Evolutionary conservation across 768 basidiomycete species (phyloP).

Genomic region (Hygrophoropsis aurantiaca): DNA sequence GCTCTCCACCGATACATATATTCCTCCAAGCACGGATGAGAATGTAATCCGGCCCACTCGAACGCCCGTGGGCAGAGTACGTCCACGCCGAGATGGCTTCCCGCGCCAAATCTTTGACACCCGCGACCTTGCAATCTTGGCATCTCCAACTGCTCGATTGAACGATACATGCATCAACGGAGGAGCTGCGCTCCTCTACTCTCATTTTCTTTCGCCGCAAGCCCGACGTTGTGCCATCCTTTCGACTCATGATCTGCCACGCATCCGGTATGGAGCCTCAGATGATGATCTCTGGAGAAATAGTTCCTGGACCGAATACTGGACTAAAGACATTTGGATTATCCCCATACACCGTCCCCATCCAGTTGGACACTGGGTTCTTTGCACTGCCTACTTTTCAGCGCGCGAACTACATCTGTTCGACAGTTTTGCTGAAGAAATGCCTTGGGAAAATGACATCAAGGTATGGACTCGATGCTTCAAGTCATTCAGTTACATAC

Average conservation of each 20-base stretch:
- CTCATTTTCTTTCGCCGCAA: neutral
- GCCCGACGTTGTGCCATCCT: slow-evolving; percentile 3
- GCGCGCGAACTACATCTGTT: slow-evolving; percentile 22
- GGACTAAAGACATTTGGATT: slow-evolving; percentile 31
- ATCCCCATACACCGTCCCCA: slow-evolving; percentile 32
- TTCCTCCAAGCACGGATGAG: too few relatives aligned
- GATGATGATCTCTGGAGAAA: slow-evolving; percentile 20
- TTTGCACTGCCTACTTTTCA: slow-evolving; percentile 15
- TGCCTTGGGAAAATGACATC: neutral
- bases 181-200: slow-evolving; percentile 5
- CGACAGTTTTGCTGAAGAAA: slow-evolving; percentile 27
- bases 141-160: neutral
- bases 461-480: slow-evolving; percentile 3
- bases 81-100: slow-evolving; percentile 2
- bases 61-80: too few relatives aligned
- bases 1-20: too few relatives aligned
- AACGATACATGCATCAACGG: slow-evolving; percentile 7
- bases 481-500: too few relatives aligned
- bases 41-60: too few relatives aligned
- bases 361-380: slow-evolving; percentile 28
- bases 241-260: slow-evolving; percentile 3
- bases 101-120: neutral
- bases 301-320: slow-evolving; percentile 16
- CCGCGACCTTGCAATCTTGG: neutral
- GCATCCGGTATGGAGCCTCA: neutral